These are phyloP conservation scores for Zymoseptoria passerinii DNA, from an alignment of 2,329 filamentous ascomycete species.

Conservation along the genomic window DNA sequence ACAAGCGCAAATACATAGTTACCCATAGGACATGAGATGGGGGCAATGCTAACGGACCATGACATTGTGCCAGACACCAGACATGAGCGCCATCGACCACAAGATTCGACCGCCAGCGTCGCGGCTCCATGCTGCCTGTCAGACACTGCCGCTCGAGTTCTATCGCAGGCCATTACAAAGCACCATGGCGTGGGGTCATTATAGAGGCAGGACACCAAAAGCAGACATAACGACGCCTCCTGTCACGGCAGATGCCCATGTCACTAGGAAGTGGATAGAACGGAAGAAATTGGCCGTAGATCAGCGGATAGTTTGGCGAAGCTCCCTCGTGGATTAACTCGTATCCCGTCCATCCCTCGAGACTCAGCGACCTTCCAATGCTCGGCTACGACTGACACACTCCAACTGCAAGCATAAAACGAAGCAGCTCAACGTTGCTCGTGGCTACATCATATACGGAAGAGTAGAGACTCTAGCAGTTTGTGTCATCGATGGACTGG, in stretches of 20 bases:
- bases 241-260: not conserved
- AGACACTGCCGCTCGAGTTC: not conserved
- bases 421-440: not conserved
- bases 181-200: no score
- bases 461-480: not conserved
- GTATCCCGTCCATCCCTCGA: not conserved
- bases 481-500: not conserved
- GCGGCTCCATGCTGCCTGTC: not conserved
- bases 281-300: not conserved
- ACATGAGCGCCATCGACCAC: not conserved
- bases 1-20: not conserved
- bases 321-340: not conserved
- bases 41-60: no score
- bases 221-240: not conserved
- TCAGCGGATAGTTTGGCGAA: not conserved
- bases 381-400: not conserved
- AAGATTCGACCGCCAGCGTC: not conserved
- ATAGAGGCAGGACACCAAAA: no score
- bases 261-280: not conserved
- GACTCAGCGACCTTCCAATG: not conserved
- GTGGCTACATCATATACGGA: not conserved
- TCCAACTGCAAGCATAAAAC: not conserved
- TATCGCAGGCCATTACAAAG: not conserved
- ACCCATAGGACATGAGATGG: no score
- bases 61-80: not conserved